These are phyloP conservation scores for Beauveria scarabaeidicola DNA, from an alignment of 2,329 filamentous ascomycete genomes.

Conservation along the genomic window DNA sequence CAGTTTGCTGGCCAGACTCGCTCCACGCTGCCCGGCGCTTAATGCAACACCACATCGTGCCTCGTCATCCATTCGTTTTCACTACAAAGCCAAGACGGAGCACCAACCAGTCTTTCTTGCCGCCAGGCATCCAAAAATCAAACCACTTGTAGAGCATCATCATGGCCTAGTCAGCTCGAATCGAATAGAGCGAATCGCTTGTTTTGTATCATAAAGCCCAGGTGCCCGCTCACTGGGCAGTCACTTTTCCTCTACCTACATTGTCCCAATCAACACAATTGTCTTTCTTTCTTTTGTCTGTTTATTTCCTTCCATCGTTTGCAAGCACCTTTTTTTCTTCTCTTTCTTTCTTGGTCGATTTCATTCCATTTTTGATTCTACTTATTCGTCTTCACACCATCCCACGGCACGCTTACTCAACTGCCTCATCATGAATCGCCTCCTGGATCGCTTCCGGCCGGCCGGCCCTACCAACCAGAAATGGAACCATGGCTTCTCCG, in stretches of 20 bases:
- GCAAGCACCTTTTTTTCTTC: neutral
- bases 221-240: neutral
- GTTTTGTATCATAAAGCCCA: neutral
- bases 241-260: neutral
- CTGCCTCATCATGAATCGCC: neutral
- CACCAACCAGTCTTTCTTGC: neutral
- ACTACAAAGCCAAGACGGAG: neutral
- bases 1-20: neutral
- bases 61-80: slow-evolving; percentile 4
- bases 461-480: neutral
- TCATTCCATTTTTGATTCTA: neutral
- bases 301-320: neutral
- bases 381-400: neutral
- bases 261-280: neutral
- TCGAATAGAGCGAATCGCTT: neutral
- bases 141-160: neutral
- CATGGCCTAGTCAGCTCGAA: neutral
- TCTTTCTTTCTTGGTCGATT: neutral
- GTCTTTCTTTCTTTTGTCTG: slow-evolving; percentile 8
- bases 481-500: slow-evolving; percentile 2
- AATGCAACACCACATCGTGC: neutral
- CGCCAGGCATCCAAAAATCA: neutral
- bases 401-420: neutral
- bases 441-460: neutral
- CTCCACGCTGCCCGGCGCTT: slow-evolving; percentile 3